phyloP scores from a whole-genome alignment of 2,329 filamentous ascomycete genomes.

The Xylaria digitata region DNA sequence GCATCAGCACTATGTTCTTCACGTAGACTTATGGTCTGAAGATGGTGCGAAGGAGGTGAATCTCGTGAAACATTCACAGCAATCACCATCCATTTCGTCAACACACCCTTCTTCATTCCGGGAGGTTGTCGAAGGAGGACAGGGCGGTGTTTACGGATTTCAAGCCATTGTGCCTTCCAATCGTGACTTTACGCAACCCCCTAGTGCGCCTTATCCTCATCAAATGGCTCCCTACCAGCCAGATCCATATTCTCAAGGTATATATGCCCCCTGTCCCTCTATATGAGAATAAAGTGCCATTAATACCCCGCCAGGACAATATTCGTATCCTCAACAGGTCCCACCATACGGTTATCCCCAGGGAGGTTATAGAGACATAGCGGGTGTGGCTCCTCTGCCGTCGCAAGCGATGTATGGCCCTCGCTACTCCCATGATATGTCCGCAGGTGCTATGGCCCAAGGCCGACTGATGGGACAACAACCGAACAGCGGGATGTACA shows the following conservation, averaged over 20 bases:
- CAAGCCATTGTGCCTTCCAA: slow-evolving; percentile 48
- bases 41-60: slow-evolving; percentile 74
- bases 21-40: slow-evolving; percentile 76
- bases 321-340: slow-evolving; percentile 47
- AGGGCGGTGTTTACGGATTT: slow-evolving; percentile 45
- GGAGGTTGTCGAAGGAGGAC: slow-evolving; percentile 48
- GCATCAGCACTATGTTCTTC: slow-evolving; percentile 54
- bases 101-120: slow-evolving; percentile 81
- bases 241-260: slow-evolving; percentile 49
- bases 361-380: slow-evolving; percentile 47
- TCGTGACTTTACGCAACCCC: slow-evolving; percentile 46
- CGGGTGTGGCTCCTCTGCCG: slow-evolving; percentile 44
- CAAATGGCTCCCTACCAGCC: slow-evolving; percentile 46
- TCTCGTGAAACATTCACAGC: slow-evolving; percentile 71
- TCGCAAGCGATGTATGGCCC: slow-evolving; percentile 49
- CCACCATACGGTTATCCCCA: slow-evolving; percentile 47
- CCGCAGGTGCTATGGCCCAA: slow-evolving; percentile 51
- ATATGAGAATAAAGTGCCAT: slow-evolving; percentile 22
- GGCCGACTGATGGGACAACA: slow-evolving; percentile 53
- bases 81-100: slow-evolving; percentile 81
- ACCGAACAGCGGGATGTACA: slow-evolving; percentile 84
- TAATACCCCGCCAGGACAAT: slow-evolving; percentile 39
- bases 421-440: slow-evolving; percentile 53
- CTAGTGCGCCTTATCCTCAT: slow-evolving; percentile 44
- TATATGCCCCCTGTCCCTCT: not conserved